Base-by-base conservation (phyloP, 208 protist genomes). In the Kentomonas sorsogonicus region DNA sequence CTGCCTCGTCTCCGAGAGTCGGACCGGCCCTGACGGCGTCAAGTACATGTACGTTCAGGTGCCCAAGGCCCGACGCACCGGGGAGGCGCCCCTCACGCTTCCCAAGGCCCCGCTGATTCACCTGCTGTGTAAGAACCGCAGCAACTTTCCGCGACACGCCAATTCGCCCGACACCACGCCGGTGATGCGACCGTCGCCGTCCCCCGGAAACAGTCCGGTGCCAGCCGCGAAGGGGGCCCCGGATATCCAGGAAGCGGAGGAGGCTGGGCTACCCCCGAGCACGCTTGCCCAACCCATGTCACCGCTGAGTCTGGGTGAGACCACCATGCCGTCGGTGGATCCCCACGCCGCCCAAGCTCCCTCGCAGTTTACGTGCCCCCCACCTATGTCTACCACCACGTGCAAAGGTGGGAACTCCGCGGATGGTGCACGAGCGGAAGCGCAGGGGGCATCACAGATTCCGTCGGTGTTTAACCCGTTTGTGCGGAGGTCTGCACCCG, bases 41-140 rank as follows among this genome's bases (percentile, higher is more conserved):
- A 91, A 94, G 73, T 60, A 86, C 38, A 94, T 83, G 10, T 73
- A 78, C 45, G 79, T 94, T 36, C 80, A 53, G 48, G 79, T 83
- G 11, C 65, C 77, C 18, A 80, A 78, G 54, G 74, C 54, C 15
- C 74, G 77, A 47, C 77, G 69, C 50, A 53, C 61, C n/a, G 53
- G 59, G 26, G 60, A 71, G 5, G 53, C 53, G 16, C 25, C 44
- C 2, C 60, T 85, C 27, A 60, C 55, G 20, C 69, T 88, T 9
- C 87, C 87, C 5, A 62, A 76, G 34, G 58, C 57, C n/a, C 63
- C 83, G 10, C 72, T 94, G n/a, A 53, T 84, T 34, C 44, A 69
- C 6, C 53, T 89, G 20, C 79, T 94, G 54, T 56, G 64, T 7
- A 64, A 70, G 43, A 84, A 86, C 47, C 68, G 63, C 1, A 70